Percentiles rank a stretch among this genome's conserved stretches.
phyloP scores from a whole-genome alignment of 75 land plant species.

The Pseudotsuga menziesii region DNA sequence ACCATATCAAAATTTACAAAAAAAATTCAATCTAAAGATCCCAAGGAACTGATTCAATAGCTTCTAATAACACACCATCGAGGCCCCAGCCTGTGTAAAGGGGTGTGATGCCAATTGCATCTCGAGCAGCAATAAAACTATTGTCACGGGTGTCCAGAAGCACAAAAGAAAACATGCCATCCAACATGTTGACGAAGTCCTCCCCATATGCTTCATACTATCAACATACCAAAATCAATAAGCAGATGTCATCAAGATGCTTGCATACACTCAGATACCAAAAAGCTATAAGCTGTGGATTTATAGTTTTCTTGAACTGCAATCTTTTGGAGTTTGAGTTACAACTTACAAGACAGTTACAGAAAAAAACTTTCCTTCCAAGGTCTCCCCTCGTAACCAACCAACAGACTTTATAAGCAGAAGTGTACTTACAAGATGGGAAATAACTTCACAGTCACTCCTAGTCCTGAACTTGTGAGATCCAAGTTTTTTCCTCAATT shows the following conservation, averaged over 20 bases:
- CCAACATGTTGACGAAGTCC: constrained; percentile 80
- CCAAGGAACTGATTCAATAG: not conserved
- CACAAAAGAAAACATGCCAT: constrained; percentile 99
- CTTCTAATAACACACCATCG: constrained; percentile 60
- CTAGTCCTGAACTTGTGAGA: constrained; percentile 70
- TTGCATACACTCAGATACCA: too few species aligned
- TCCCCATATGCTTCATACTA: constrained; percentile 43
- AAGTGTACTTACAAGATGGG: constrained; percentile 76
- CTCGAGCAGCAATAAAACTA: constrained; percentile 92
- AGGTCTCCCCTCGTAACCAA: too few species aligned
- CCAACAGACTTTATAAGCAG: too few species aligned
- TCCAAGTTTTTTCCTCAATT: constrained; percentile 50
- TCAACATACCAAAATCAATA: too few species aligned
- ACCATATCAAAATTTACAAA: not conserved
- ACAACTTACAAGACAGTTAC: too few species aligned
- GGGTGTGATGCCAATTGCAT: constrained; percentile 95
- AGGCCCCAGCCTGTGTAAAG: constrained; percentile 98
- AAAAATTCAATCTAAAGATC: not conserved
- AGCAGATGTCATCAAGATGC: too few species aligned
- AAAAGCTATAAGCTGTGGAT: too few species aligned
- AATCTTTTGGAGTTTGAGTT: too few species aligned
- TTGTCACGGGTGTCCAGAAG: constrained; percentile 88
- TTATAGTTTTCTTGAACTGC: too few species aligned
- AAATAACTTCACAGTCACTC: constrained; percentile 99
- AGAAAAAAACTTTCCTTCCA: too few species aligned